Evolutionary conservation across 305 asterid species (phyloP), one percentile per base, ranked within the genome.

Genomic region (Ilex paraguariensis): DNA sequence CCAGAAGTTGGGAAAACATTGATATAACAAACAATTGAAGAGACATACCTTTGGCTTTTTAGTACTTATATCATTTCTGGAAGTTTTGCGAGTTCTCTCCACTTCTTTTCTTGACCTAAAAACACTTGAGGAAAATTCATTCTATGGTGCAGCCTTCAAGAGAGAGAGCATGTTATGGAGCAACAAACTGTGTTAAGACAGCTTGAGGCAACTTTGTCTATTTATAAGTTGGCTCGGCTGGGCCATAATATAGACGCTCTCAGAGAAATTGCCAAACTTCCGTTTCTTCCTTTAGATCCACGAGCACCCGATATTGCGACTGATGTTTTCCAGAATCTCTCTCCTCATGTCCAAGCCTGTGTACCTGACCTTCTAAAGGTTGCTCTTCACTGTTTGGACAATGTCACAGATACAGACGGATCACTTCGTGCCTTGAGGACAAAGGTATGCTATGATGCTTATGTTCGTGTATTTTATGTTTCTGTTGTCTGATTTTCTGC

Each of bases 201-300:
- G 79, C 97, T 93, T 8, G 99, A 93, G 71, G 96, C 97, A 28
- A 63, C 87, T 71, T 66, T 93, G 75, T 74, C 85, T 31, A 83
- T 87, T 74, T 87, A 93, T 66, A 87, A 80, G 73, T 85, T 93
- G 56, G 84, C 92, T 39, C 80, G 82, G 60, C 68, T 75, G 8
- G 97, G 95, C 49, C 81, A 79, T 60, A 83, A 79, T 54, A 58
- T 93, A 77, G 95, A 93, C 70, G 96, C 95, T 68, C 54, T 90
- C 60, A 87, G 90, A 75, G 99, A 93, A 80, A 81, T 93, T 44
- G 90, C 99, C 31, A 87, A 78, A 69, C 89, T 93, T 66, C 89
- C 97, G 16, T 93, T 93, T 78, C 96, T 93, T 61, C 97, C 99
- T 36, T 81, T 90, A 67, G 95, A 87, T 72, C 95, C 96, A 6